Conservation (phyloP, 352 stramenopile species). For the Phytophthora pseudosyringae region DNA sequence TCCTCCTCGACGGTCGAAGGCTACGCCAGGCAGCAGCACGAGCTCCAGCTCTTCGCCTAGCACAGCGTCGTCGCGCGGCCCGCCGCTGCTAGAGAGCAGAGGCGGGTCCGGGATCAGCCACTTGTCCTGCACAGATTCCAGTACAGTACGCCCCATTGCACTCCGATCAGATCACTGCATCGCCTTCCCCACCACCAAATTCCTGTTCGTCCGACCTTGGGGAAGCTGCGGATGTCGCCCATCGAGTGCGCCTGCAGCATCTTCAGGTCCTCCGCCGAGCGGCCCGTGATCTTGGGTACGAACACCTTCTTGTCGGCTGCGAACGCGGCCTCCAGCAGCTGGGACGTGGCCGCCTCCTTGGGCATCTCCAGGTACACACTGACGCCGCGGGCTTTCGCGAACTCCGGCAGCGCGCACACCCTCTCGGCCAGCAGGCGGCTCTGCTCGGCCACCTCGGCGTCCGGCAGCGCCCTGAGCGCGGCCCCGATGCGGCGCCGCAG, state of each 20-base stretch:
- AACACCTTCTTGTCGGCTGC: constrained; percentile 76
- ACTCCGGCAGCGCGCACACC: constrained; percentile 61
- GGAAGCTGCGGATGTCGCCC: constrained; percentile 79
- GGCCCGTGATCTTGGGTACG: constrained; percentile 88
- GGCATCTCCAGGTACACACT: constrained; percentile 91
- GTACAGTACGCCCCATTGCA: constrained; percentile 12
- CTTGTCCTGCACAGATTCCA: constrained; percentile 65
- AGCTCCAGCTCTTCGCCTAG: constrained; percentile 67
- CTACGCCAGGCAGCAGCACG: constrained; percentile 83
- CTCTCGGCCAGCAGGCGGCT: constrained; percentile 55
- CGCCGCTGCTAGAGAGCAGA: constrained; percentile 31
- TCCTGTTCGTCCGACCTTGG: constrained; percentile 52
- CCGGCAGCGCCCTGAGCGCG: constrained; percentile 45
- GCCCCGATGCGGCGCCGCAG: constrained; percentile 64
- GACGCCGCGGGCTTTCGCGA: constrained; percentile 46
- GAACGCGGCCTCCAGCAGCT: constrained; percentile 66
- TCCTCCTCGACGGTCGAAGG: constrained; percentile 79
- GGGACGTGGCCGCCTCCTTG: constrained; percentile 68
- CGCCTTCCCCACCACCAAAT: neutral
- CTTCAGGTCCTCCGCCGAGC: constrained; percentile 66
- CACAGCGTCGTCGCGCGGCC: constrained; percentile 50
- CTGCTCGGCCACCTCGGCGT: constrained; percentile 54
- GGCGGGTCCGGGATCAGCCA: constrained; percentile 89
- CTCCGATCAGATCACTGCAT: constrained; percentile 24
- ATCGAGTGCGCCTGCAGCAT: constrained; percentile 78